Conservation (phyloP, 129 eudicot species). For the Flaveria linearis region DNA sequence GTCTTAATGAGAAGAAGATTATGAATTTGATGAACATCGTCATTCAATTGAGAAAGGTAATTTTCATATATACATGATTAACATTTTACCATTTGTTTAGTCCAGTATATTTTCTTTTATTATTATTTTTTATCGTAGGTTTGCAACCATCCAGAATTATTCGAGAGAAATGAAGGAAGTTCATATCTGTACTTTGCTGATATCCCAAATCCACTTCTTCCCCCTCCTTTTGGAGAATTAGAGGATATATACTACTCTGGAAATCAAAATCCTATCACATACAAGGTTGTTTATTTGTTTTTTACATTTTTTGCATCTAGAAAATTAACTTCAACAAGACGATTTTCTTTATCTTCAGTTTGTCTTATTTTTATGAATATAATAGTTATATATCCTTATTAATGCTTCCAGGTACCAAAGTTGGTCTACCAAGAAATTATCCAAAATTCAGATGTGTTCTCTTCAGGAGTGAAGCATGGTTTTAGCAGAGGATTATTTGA, state of each 20-base stretch:
- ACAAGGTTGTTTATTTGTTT: constrained; percentile 44
- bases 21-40: constrained; percentile 92
- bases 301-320: not conserved
- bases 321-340: not conserved
- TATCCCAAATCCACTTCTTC: constrained; percentile 76
- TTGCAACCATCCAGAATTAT: constrained; percentile 98
- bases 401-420: constrained; percentile 63
- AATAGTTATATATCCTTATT: not conserved
- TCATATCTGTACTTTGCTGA: constrained; percentile 79
- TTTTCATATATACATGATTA: not conserved
- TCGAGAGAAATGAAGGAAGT: constrained; percentile 98
- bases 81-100: not conserved
- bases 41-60: constrained; percentile 94
- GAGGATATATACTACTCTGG: constrained; percentile 85
- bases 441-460: constrained; percentile 37
- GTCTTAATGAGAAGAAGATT: constrained; percentile 79
- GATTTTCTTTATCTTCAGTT: not conserved
- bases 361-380: not conserved
- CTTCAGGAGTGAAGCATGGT: constrained; percentile 39
- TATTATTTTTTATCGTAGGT: constrained; percentile 48
- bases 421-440: constrained; percentile 62
- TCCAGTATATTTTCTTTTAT: not conserved
- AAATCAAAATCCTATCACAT: constrained; percentile 75
- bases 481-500: constrained; percentile 47
- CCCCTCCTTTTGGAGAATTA: constrained; percentile 85